A percentile compares a stretch with the other conserved stretches of the same genome.
phyloP scores from a whole-genome alignment of 805 yeast species.

The Ogataea methylovora region DNA sequence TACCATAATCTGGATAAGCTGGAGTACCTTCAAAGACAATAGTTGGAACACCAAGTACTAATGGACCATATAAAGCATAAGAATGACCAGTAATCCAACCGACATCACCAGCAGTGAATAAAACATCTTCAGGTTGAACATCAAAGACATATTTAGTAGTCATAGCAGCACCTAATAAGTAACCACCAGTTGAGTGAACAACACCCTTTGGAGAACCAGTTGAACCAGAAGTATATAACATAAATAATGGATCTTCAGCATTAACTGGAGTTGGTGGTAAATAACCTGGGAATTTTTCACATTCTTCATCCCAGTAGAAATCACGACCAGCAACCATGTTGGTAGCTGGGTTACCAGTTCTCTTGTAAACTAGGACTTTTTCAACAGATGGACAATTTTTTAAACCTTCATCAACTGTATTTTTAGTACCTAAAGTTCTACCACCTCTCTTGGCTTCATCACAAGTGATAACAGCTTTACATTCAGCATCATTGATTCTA shows the following conservation, averaged over 20 bases:
- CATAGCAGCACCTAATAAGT: conserved; percentile 83
- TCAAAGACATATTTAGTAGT: conserved; percentile 93
- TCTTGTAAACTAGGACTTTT: conserved; percentile 79
- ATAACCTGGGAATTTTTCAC: conserved; percentile 73
- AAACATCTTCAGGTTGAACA: conserved; percentile 76
- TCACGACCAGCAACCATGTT: conserved; percentile 78
- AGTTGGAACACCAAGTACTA: conserved; percentile 80
- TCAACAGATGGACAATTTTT: conserved; percentile 65
- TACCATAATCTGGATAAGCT: conserved; percentile 88
- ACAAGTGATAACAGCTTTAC: conserved; percentile 82
- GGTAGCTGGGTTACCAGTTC: conserved; percentile 73
- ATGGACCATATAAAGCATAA: conserved; percentile 91
- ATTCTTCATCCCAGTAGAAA: conserved; percentile 92
- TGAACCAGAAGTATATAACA: conserved; percentile 95
- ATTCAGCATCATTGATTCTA: conserved; percentile 82
- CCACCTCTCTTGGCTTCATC: conserved; percentile 97
- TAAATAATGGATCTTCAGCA: conserved; percentile 91
- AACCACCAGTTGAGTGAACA: conserved; percentile 92
- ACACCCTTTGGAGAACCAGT: conserved; percentile 99
- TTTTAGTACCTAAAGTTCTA: conserved; percentile 84
- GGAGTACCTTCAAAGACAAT: conserved; percentile 97
- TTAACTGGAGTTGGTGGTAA: conserved; percentile 81
- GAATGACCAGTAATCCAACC: conserved; percentile 99
- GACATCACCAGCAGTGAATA: conserved; percentile 97
- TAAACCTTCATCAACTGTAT: conserved; percentile 92